Base-by-base conservation (phyloP, 495 filamentous ascomycete genomes). In the Talaromyces liani region DNA sequence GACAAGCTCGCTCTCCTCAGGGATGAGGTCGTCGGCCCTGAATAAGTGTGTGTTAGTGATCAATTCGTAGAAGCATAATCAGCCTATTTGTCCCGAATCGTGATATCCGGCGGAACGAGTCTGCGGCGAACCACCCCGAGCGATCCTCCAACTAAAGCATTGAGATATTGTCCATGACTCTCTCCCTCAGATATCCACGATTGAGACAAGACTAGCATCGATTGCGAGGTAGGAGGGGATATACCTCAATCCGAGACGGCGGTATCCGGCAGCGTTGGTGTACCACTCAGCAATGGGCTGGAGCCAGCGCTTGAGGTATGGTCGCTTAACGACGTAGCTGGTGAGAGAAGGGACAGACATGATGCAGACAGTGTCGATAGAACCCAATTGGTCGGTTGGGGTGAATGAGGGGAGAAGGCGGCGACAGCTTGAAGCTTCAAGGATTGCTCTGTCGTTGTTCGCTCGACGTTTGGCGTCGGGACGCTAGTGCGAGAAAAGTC, bases 1-100 rank as follows among this genome's bases (percentile, higher is more conserved):
- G 69, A 98, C 92, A 31, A 76, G 76, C 68, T 93, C 91, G 83
- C 79, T 86, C 80, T 98, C 95, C 73, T 98, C 95, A 70, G 85
- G 82, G 74, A 97, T 91, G 73, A 98, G 74, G 73, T 98, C 94
- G 79, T 98, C 94, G 83, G 85, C 82, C 71, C 94, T 98, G 72
- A 39, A 62, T 66, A 60, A 4, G 3, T 18, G 16, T 5, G 54
- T 54, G 36, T 60, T 29, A 62, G 60, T 24, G 12, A 22, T 6
- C 18, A 60, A 47, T 25, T 60, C 39, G n/a, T 36, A n/a, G 6
- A 10, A 33, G 39, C 31, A 18, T 55, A 6, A 58, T 5, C n/a
- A 22, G 25, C 27, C 25, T 63, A n/a, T 25, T 33, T 54, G 34
- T 39, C 34, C 29, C 39, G 60, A 49, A 53, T 62, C 39, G 41